These are phyloP conservation scores for Didymella pomorum DNA, from an alignment of 2,329 filamentous ascomycete genomes.

Conservation along the genomic window DNA sequence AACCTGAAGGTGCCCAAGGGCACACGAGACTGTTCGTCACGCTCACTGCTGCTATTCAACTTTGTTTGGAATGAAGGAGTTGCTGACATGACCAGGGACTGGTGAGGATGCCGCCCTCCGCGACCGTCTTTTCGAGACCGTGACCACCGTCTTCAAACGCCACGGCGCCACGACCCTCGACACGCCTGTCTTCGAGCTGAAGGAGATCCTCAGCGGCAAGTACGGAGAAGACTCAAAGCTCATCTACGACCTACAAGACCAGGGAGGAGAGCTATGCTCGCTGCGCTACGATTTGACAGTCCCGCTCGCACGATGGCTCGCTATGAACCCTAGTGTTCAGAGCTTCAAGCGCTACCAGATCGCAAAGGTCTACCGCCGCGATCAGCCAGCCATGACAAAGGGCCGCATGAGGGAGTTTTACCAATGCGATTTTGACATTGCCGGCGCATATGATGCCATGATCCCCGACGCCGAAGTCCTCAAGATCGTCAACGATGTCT, in stretches of 20 bases:
- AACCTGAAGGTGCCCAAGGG: slow-evolving; percentile 90
- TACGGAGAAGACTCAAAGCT: slow-evolving; percentile 93
- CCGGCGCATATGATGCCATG: slow-evolving; percentile 84
- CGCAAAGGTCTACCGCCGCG: slow-evolving; percentile 85
- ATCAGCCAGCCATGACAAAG: slow-evolving; percentile 82
- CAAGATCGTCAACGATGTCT: slow-evolving; percentile 83
- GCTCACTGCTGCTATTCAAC: slow-evolving; percentile 68
- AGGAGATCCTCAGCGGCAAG: slow-evolving; percentile 86
- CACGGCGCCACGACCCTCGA: slow-evolving; percentile 49
- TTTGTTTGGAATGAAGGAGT: neutral
- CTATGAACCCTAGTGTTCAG: slow-evolving; percentile 84
- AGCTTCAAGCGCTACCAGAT: slow-evolving; percentile 95
- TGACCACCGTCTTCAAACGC: slow-evolving; percentile 50
- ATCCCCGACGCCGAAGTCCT: slow-evolving; percentile 90
- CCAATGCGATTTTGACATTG: slow-evolving; percentile 97
- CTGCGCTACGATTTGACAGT: slow-evolving; percentile 89
- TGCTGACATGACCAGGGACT: slow-evolving; percentile 37
- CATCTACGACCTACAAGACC: slow-evolving; percentile 88
- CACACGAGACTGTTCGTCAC: slow-evolving; percentile 76
- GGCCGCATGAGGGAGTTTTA: slow-evolving; percentile 96
- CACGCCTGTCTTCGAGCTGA: slow-evolving; percentile 82
- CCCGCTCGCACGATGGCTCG: slow-evolving; percentile 89
- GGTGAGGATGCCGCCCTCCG: slow-evolving; percentile 47
- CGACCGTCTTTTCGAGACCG: slow-evolving; percentile 47
- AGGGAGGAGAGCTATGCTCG: slow-evolving; percentile 85